These are phyloP conservation scores for Trypanosoma rangeli DNA, from an alignment of 208 protist genomes.

Conservation along the genomic window DNA sequence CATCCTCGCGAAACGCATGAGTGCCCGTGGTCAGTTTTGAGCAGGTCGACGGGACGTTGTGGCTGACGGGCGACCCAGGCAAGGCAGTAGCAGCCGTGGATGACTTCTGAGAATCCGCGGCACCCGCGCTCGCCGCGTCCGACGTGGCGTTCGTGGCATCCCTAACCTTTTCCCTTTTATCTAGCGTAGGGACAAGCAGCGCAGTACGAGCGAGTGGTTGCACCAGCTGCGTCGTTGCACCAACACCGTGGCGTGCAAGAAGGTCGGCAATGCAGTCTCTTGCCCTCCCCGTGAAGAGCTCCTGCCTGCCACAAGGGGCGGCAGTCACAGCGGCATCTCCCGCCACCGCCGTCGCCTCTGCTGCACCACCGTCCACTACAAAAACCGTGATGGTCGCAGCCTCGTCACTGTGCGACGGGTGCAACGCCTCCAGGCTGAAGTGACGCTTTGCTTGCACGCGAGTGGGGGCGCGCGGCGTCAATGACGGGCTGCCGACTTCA, in stretches of 20 bases:
- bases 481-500: conserved; percentile 13
- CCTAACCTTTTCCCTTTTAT: not conserved
- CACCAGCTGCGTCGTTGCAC: conserved; percentile 16
- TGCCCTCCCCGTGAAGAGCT: conserved; percentile 4
- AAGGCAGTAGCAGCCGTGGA: not conserved
- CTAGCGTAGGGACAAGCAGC: not conserved
- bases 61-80: not conserved
- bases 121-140: not conserved
- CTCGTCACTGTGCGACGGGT: conserved; percentile 10
- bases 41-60: not conserved
- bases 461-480: not conserved
- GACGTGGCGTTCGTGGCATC: not conserved
- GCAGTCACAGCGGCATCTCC: not conserved
- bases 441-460: not conserved
- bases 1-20: not conserved
- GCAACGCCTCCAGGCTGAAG: conserved; percentile 14
- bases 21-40: not conserved
- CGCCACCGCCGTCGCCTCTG: not conserved
- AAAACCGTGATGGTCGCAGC: conserved; percentile 26
- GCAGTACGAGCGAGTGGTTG: not conserved
- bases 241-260: conserved; percentile 23
- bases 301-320: not conserved
- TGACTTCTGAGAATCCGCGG: not conserved
- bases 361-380: conserved; percentile 17
- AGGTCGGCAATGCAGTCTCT: conserved; percentile 25